Base-by-base conservation (phyloP, 371 early-diverging fungal species). In the Dentiscutata heterogama region DNA sequence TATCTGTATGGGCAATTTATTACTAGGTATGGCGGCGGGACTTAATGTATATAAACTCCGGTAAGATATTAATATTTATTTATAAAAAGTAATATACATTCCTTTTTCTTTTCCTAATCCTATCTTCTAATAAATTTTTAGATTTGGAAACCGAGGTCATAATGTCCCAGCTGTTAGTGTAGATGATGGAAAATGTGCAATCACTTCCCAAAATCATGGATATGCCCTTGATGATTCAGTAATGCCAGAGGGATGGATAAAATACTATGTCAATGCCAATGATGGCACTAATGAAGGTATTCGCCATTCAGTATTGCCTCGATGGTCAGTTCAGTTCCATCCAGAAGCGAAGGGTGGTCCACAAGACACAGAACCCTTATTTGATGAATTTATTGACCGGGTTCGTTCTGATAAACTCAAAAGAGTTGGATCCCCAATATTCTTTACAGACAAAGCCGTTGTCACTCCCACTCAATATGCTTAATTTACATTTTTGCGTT, bases 281-380 rank as follows among this genome's bases (percentile, higher is more conserved):
- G 98, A 98, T 84, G 96, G 96, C 0, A 94, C 95, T 65, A 97
- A 97, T 85, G 98, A 98, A 88, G 98, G 98, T 79, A 93, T 97
- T 74, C 88, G 92, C 29, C 97, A 97, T 85, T 78, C 84, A 53
- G 81, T 84, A 42, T 85, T 89, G 67, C 97, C 97, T 22, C 95
- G 93, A 83, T 86, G 89, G 78, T 93, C 94, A 10, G 98, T 97
- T 6, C 98, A 98, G 90, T 98, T 97, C 94, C 98, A 98, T 84
- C 98, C 98, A 16, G 98, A 98, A 85, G 96, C 98, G 10, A 95
- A 93, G 85, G 96, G 96, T 68, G 98, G 98, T n/a, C 98, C 98
- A 18, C 91, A 91, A 67, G 98, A 98, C 82, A 96, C 98, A 8
- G 93, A 92, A 67, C 95, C 94, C 82, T 88, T 97, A 68, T 97